phyloP scores from a whole-genome alignment of 345 rosid genomes.

The Theobroma cacao region DNA sequence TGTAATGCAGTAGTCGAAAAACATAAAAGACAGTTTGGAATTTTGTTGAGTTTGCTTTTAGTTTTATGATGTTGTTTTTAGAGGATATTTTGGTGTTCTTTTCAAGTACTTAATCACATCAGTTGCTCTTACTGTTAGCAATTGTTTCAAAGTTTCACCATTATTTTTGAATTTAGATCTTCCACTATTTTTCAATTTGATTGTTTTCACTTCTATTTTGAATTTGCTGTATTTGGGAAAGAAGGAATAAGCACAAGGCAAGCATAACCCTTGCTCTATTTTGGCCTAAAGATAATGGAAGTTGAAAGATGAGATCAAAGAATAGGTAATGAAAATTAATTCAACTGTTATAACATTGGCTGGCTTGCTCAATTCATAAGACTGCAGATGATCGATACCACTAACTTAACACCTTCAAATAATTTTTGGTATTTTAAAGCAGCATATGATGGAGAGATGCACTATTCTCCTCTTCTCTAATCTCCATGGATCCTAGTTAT shows the following conservation, averaged over 20 bases:
- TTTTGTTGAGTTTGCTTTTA: background rate
- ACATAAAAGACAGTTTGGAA: background rate
- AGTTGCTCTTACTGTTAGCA: background rate
- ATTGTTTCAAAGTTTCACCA: background rate
- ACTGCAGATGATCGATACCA: no score
- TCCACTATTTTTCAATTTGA: background rate
- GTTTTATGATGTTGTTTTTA: background rate
- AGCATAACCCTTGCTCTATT: background rate
- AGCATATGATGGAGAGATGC: no score
- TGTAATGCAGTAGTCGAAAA: background rate
- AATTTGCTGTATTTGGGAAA: background rate
- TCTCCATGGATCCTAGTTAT: no score
- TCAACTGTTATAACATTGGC: background rate
- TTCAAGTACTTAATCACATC: background rate
- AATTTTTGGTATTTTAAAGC: no score
- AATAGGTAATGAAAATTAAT: no score
- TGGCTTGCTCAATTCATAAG: no score
- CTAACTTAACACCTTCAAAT: no score
- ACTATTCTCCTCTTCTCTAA: no score
- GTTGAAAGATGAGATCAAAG: background rate
- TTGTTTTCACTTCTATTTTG: background rate
- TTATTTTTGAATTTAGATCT: background rate
- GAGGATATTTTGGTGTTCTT: constrained; percentile 1
- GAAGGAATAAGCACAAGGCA: background rate
- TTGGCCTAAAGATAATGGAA: background rate